Evolutionary conservation across 768 basidiomycete species (phyloP).

Genomic region (Leccinum disarticulatum): DNA sequence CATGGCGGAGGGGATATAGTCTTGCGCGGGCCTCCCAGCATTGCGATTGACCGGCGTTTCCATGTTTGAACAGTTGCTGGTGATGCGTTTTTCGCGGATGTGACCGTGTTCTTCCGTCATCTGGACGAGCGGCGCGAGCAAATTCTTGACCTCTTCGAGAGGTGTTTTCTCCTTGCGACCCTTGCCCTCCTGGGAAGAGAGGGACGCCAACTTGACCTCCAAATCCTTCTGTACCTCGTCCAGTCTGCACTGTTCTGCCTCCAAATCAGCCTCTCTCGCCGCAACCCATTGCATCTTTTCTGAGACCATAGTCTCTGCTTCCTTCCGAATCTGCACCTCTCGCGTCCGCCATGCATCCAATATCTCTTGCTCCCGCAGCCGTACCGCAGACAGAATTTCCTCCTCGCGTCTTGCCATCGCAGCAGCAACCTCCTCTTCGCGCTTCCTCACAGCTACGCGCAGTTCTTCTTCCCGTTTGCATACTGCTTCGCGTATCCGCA

Average conservation of each 20-base stretch:
- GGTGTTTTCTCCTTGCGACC: conserved; percentile 57
- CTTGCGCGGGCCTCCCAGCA: conserved; percentile 26
- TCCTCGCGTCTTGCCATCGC: conserved; percentile 68
- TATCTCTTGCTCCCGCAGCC: conserved; percentile 62
- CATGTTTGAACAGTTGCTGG: conserved; percentile 23
- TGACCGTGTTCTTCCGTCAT: conserved; percentile 33
- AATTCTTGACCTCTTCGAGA: conserved; percentile 75
- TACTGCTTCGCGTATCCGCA: conserved; percentile 56
- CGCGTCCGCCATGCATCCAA: conserved; percentile 55
- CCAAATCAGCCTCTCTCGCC: conserved; percentile 53
- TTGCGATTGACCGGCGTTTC: conserved; percentile 54
- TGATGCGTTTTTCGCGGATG: conserved; percentile 18
- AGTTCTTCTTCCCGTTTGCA: conserved; percentile 67
- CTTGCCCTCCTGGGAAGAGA: conserved; percentile 39
- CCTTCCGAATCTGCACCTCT: conserved; percentile 51
- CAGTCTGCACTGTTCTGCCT: conserved; percentile 49
- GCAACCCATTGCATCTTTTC: conserved; percentile 49
- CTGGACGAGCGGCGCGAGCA: conserved; percentile 51
- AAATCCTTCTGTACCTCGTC: conserved; percentile 47
- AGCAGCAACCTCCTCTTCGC: conserved; percentile 67
- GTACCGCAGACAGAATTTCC: conserved; percentile 69
- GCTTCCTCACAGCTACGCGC: conserved; percentile 57
- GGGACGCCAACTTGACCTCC: conserved; percentile 47
- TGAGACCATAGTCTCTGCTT: conserved; percentile 43
- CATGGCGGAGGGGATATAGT: conserved; percentile 53